These are phyloP conservation scores for Russula foetens DNA, from an alignment of 768 basidiomycete species.

Conservation along the genomic window DNA sequence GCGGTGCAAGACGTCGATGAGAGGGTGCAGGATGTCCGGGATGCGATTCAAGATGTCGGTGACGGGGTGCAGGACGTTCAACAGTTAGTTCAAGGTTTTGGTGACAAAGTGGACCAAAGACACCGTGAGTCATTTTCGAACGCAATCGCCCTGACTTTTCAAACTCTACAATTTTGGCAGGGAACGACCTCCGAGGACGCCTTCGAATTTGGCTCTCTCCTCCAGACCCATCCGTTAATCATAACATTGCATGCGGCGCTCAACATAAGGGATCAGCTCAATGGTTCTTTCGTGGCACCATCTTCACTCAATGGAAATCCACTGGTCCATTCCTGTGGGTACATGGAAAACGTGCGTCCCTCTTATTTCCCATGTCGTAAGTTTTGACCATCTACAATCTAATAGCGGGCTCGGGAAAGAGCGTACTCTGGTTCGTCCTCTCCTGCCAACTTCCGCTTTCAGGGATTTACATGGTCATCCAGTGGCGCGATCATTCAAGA, in stretches of 20 bases:
- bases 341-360: not conserved
- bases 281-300: not conserved
- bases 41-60: not conserved
- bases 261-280: not conserved
- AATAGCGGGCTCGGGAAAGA: not conserved
- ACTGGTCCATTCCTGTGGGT: not conserved
- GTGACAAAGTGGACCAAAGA: not conserved
- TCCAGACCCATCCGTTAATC: not conserved
- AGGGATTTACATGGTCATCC: not conserved
- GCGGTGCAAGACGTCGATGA: not conserved
- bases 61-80: not conserved
- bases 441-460: not conserved
- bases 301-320: not conserved
- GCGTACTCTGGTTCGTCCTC: not conserved
- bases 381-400: not conserved
- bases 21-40: not conserved
- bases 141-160: not conserved
- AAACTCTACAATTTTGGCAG: not conserved
- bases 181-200: not conserved
- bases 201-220: not conserved
- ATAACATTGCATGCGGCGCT: not conserved
- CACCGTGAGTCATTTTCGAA: not conserved
- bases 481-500: not conserved
- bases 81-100: not conserved
- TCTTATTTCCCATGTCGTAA: not conserved